These are phyloP conservation scores for Pythium pyrilobum DNA, from an alignment of 352 stramenopile genomes.

Conservation along the genomic window DNA sequence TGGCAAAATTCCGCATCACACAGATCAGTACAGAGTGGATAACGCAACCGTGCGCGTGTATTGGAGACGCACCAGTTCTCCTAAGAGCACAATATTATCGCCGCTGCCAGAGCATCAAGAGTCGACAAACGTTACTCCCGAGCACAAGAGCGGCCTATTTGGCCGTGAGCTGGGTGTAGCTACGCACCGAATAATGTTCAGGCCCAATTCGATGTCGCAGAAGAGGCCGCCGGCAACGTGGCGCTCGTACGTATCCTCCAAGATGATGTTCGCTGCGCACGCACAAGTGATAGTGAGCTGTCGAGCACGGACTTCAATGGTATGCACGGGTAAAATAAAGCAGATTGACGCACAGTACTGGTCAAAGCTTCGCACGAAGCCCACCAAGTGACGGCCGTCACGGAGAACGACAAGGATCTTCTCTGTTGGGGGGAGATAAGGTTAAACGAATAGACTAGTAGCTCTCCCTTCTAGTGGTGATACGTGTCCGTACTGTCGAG, in stretches of 20 bases:
- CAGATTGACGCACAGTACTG: constrained; percentile 62
- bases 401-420: constrained; percentile 91
- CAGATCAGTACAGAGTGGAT: not conserved
- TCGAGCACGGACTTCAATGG: too few relatives aligned
- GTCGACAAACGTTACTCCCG: too few relatives aligned
- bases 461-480: too few relatives aligned
- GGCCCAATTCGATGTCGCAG: constrained; percentile 92
- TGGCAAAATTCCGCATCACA: constrained; percentile 17
- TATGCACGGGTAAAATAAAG: not conserved
- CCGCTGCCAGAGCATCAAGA: too few relatives aligned
- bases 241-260: constrained; percentile 94
- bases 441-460: too few relatives aligned
- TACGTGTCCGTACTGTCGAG: constrained; percentile 54
- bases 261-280: constrained; percentile 91
- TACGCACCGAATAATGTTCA: constrained; percentile 93
- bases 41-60: too few relatives aligned
- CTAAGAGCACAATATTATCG: constrained; percentile 85
- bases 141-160: not conserved
- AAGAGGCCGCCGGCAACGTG: constrained; percentile 86
- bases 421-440: too few relatives aligned
- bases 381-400: constrained; percentile 94
- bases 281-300: too few relatives aligned
- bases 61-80: constrained; percentile 65
- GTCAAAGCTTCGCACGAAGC: constrained; percentile 85
- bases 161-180: not conserved